Percentiles rank a stretch among this genome's conserved stretches.
Evolutionary conservation across 805 yeast species (phyloP).

Genomic region (Kodamaea neixiangensis): DNA sequence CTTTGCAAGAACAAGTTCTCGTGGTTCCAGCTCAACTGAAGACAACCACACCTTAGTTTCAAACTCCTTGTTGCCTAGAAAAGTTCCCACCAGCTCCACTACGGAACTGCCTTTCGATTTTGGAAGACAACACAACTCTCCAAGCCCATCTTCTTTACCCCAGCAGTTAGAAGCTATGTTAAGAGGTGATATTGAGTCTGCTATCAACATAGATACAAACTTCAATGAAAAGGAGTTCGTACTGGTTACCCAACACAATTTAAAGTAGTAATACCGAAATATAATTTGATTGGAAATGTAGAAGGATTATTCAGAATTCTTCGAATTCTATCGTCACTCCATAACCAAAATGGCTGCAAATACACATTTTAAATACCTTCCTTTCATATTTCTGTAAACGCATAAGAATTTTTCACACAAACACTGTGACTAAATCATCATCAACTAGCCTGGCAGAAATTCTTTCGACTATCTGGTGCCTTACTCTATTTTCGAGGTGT

Average conservation of each 20-base stretch:
- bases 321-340: too few species aligned
- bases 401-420: too few species aligned
- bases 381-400: too few species aligned
- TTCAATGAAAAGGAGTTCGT: slow-evolving; percentile 1
- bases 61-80: not conserved
- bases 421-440: too few species aligned
- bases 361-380: too few species aligned
- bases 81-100: not conserved
- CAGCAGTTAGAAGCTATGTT: slow-evolving; percentile 1
- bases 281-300: too few species aligned
- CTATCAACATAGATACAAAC: not conserved
- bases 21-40: not conserved
- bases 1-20: not conserved
- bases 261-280: not conserved
- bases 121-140: not conserved
- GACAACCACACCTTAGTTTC: slow-evolving; percentile 1
- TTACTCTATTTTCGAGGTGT: not conserved
- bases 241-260: slow-evolving; percentile 4
- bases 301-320: too few species aligned
- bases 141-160: not conserved
- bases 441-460: too few species aligned
- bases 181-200: not conserved
- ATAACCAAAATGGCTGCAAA: too few species aligned
- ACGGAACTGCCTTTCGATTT: not conserved
- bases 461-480: not conserved